A percentile compares a stretch with the other conserved stretches of the same genome.
These are phyloP conservation scores for Flaveria trinervia DNA, from an alignment of 129 eudicot genomes.

Conservation along the genomic window DNA sequence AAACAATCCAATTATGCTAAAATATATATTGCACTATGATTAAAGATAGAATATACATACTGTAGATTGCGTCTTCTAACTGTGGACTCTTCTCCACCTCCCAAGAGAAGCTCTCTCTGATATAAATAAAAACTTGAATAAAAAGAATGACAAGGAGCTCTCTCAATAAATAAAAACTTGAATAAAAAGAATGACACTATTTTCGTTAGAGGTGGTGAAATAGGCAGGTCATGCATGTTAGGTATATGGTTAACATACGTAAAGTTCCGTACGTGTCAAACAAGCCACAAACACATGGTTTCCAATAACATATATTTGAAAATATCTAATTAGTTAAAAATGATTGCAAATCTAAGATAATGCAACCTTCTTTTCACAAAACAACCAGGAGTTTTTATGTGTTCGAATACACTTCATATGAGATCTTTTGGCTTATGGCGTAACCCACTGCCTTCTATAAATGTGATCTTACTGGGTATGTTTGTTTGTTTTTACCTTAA, in stretches of 20 bases:
- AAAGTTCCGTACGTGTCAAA: background rate
- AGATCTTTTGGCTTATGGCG: no score
- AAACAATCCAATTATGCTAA: background rate
- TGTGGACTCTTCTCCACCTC: constrained; percentile 96
- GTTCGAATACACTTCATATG: no score
- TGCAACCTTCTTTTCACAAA: no score
- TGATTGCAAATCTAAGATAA: no score
- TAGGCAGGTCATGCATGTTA: background rate
- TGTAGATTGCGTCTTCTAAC: constrained; percentile 84
- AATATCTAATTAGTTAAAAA: no score
- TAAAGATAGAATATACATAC: constrained; percentile 48
- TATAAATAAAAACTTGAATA: constrained; percentile 1
- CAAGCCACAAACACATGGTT: background rate
- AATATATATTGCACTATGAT: background rate
- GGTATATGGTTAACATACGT: background rate
- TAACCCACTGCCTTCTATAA: no score
- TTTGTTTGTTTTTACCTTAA: background rate
- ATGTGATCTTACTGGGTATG: no score
- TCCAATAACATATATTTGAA: no score
- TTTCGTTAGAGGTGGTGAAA: background rate
- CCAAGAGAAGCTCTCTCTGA: constrained; percentile 93
- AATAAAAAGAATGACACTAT: background rate
- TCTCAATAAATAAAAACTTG: constrained; percentile 44
- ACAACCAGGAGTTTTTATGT: no score
- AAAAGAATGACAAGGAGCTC: constrained; percentile 44